Evolutionary conservation across 441 rosid species (phyloP).

Genomic region (Gossypium schwendimanii): DNA sequence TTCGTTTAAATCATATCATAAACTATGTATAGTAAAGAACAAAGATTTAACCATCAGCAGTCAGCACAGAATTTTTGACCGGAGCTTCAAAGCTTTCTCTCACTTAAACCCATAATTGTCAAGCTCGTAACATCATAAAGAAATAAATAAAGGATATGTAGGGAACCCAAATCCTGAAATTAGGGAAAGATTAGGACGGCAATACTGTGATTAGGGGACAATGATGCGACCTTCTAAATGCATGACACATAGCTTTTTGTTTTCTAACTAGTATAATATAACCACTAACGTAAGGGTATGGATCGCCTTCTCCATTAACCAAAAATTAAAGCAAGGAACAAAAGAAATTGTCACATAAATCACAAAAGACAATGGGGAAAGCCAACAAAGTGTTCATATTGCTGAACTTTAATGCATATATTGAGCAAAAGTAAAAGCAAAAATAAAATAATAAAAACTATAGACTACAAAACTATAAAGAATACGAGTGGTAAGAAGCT

Average conservation of each 20-base stretch:
- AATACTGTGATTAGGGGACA: constrained; percentile 20
- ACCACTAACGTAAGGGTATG: not conserved
- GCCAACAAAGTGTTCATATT: constrained; percentile 17
- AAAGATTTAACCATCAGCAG: not conserved
- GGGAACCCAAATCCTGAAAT: constrained; percentile 44
- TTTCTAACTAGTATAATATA: not conserved
- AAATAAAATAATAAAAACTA: too few relatives aligned
- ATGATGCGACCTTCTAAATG: constrained; percentile 21
- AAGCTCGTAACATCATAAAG: not conserved
- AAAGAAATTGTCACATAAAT: not conserved
- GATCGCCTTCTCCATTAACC: constrained; percentile 5
- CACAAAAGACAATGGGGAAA: not conserved
- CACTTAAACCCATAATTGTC: not conserved
- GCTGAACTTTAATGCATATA: not conserved
- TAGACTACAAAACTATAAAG: too few relatives aligned
- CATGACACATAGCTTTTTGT: not conserved
- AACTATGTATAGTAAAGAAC: not conserved
- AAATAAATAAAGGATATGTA: constrained; percentile 5
- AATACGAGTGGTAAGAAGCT: too few relatives aligned
- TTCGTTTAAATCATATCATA: too few relatives aligned
- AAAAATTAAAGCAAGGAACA: constrained; percentile 2
- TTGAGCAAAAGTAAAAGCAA: too few relatives aligned
- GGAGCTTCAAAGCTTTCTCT: not conserved
- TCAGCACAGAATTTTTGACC: constrained; percentile 20
- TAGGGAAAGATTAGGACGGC: constrained; percentile 39